Evolutionary conservation across 2,329 filamentous ascomycete genomes (phyloP).

Genomic region (Boeremia exigua): DNA sequence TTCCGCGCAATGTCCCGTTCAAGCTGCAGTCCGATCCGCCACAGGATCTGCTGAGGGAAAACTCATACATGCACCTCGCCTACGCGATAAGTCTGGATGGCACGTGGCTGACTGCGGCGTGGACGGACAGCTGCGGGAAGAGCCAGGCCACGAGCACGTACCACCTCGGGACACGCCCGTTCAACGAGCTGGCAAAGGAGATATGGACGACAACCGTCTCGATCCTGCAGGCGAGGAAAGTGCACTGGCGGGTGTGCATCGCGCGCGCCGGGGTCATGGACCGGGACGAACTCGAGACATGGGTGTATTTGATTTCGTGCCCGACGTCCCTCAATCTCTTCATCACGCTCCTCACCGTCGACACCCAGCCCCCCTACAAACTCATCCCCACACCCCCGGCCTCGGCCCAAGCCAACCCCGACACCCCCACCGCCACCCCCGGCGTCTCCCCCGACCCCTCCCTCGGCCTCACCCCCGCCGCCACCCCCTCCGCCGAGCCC

Average conservation of each 20-base stretch:
- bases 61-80: slow-evolving; percentile 79
- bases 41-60: slow-evolving; percentile 75
- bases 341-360: slow-evolving; percentile 66
- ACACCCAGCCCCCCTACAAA: slow-evolving; percentile 69
- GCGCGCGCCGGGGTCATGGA: slow-evolving; percentile 74
- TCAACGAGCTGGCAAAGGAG: slow-evolving; percentile 72
- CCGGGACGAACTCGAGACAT: slow-evolving; percentile 64
- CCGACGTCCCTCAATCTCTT: slow-evolving; percentile 48
- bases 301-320: slow-evolving; percentile 44
- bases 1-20: slow-evolving; percentile 77
- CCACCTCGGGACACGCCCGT: slow-evolving; percentile 67
- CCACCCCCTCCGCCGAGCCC: slow-evolving; percentile 62
- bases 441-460: slow-evolving; percentile 45
- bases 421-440: slow-evolving; percentile 26
- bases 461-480: slow-evolving; percentile 65
- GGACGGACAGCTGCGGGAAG: slow-evolving; percentile 79
- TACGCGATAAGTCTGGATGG: slow-evolving; percentile 79
- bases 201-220: slow-evolving; percentile 80
- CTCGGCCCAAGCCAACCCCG: slow-evolving; percentile 22
- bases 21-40: slow-evolving; percentile 72
- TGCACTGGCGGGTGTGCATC: slow-evolving; percentile 79
- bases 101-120: slow-evolving; percentile 78
- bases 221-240: slow-evolving; percentile 71
- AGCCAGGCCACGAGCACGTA: slow-evolving; percentile 77
- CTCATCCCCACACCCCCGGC: slow-evolving; percentile 59